These are phyloP conservation scores for Bruguiera hainesii DNA, from an alignment of 441 rosid species.

Conservation along the genomic window DNA sequence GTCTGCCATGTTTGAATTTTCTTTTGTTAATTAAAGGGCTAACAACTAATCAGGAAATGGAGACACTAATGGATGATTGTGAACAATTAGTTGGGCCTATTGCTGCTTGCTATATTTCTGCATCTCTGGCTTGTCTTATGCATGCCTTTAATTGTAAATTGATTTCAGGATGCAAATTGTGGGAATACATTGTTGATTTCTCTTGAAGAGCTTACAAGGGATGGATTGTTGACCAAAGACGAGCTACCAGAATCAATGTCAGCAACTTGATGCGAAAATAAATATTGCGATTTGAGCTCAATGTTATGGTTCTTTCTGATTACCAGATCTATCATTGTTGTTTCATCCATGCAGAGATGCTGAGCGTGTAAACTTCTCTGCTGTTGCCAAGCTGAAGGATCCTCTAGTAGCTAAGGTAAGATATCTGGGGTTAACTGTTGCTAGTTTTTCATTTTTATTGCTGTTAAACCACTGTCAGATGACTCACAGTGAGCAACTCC, in stretches of 20 bases:
- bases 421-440: background rate
- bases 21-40: background rate
- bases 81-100: conserved; percentile 3
- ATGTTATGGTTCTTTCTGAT: background rate
- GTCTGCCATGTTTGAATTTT: too few species aligned
- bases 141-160: conserved; percentile 9
- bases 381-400: conserved; percentile 58
- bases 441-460: too few species aligned
- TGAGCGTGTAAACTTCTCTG: conserved; percentile 60
- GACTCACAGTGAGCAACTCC: too few species aligned
- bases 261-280: conserved; percentile 12
- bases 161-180: conserved; percentile 86
- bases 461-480: too few species aligned
- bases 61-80: background rate
- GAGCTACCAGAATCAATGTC: conserved; percentile 83
- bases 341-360: conserved; percentile 40
- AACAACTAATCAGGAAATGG: background rate
- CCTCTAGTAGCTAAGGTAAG: conserved; percentile 77
- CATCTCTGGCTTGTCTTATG: background rate
- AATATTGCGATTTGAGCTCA: conserved; percentile 4
- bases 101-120: background rate
- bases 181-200: conserved; percentile 91
- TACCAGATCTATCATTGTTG: conserved; percentile 7
- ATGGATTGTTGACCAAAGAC: conserved; percentile 59
- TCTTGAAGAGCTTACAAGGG: conserved; percentile 85